Evolutionary conservation across 2,329 filamentous ascomycete species (phyloP), one percentile per base, ranked within the genome.

Genomic region (Xylogone sp.): DNA sequence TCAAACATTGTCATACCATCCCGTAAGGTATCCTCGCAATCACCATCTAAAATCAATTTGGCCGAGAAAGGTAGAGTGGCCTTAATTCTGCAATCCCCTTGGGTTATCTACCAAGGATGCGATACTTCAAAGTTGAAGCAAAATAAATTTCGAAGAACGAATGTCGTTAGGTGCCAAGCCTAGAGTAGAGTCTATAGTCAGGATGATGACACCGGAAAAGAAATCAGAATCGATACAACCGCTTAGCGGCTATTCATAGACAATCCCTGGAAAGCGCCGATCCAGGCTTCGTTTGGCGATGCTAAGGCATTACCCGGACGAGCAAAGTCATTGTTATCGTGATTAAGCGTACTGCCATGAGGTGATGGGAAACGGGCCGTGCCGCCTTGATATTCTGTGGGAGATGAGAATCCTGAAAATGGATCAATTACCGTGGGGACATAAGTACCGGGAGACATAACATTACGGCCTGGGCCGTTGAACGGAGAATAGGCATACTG

Each of bases 251-350:
- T 61, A 63, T 87, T 87, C 56, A 91, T 77, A 2, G 87, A 91
- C 18, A 91, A 71, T 9, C 86, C 81, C 65, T 90, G 86, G 65
- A 90, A 89, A 5, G 77, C 70, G 24, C 51, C 72, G 21, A 77
- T 70, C 84, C 86, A 88, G 46, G 87, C 84, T 45, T 75, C 68
- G 16, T 59, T 62, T 62, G 69, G 21, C 59, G 60, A 45, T 59
- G 66, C 53, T 66, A 70, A 47, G 59, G 62, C 52, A 65, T 66
- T 56, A 59, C 72, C 61, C 76, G 75, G 24, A 68, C 66, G 47
- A 68, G 65, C 52, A 79, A 69, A 65, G 9, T 75, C 74, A 18
- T 59, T 65, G 18, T 64, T 57, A 50, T 74, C 72, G 43, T 68
- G 68, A 42, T 68, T 66, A 44, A 68, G 65, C 6, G 62, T 56